Evolutionary conservation across 129 eudicot genomes (phyloP).

Genomic region (Helianthus tuberosus): DNA sequence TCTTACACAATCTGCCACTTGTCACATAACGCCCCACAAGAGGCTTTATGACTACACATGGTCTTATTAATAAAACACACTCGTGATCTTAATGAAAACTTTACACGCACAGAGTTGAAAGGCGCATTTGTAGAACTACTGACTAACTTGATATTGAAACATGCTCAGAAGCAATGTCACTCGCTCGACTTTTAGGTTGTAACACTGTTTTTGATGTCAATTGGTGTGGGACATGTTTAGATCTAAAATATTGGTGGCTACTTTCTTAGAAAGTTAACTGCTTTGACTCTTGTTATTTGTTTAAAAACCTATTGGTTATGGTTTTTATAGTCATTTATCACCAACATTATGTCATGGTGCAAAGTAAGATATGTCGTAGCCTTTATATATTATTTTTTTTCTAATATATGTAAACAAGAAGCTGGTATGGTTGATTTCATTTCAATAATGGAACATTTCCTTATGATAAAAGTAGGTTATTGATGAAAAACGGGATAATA

Average conservation of each 20-base stretch:
- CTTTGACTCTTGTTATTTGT: constrained; percentile 8
- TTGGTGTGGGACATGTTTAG: constrained; percentile 24
- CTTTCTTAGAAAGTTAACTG: background rate
- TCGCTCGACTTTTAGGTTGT: constrained; percentile 47
- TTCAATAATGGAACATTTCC: background rate
- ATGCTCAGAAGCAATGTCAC: constrained; percentile 70
- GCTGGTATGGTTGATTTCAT: background rate
- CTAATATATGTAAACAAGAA: constrained; percentile 3
- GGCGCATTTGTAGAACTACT: constrained; percentile 59
- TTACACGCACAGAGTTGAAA: constrained; percentile 52
- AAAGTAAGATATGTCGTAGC: constrained; percentile 18
- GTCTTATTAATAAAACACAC: no score
- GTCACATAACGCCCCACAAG: no score
- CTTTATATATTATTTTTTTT: background rate
- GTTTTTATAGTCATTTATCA: constrained; percentile 15
- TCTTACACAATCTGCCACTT: no score
- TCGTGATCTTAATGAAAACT: no score
- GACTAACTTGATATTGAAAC: constrained; percentile 63
- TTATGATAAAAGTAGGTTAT: no score
- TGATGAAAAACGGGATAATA: no score
- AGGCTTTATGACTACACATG: no score
- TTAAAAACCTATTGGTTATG: background rate
- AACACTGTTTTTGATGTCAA: constrained; percentile 19
- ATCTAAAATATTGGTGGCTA: constrained; percentile 11
- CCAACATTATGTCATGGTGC: constrained; percentile 16